Base-by-base conservation (phyloP, 192 early-diverging fungal species). In the Gigaspora rosea region DNA sequence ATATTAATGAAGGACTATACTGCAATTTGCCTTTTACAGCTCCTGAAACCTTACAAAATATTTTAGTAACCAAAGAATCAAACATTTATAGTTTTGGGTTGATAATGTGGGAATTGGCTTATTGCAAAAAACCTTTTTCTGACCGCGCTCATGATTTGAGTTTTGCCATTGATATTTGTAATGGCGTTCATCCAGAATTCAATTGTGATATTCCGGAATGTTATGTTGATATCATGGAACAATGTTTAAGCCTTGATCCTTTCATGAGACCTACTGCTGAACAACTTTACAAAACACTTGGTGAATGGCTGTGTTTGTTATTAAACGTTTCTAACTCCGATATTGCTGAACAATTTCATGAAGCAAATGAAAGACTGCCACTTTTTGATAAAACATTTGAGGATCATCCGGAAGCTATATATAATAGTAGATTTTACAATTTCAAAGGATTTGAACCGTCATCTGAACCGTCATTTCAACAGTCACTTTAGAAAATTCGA, bases 51-150 rank as follows among this genome's bases (percentile, higher is more conserved):
- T 74, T 85, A 41, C 75, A 69, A 47, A 70, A 79, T 33, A 18
- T 64, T 8, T 75, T 65, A 11, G 82, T 80, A 68, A 78, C 81
- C 27, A 71, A 77, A n/a, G 76, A 69, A 65, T 80, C 81, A 12
- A 81, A 85, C 49, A 70, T 85, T 7, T 85, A 82, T 77, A 80
- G 79, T 72, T 67, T 82, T 20, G 83, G 81, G 8, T 78, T 85
- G 46, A 85, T 85, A 67, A 85, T 85, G 83, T 82, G 80, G 80
- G 83, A 85, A 47, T 52, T 85, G 32, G 74, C 81, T 11, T 75
- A 77, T 16, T 79, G 81, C 49, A 46, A 80, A 22, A 78, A 71
- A 35, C 83, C 83, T 16, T 82, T 82, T 16, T 35, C 35, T 7
- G 33, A 76, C 41, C 20, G 12, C 18, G 51, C 64, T 67, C 62